Evolutionary conservation across 805 yeast species (phyloP).

Genomic region (Yarrowia hollandica): DNA sequence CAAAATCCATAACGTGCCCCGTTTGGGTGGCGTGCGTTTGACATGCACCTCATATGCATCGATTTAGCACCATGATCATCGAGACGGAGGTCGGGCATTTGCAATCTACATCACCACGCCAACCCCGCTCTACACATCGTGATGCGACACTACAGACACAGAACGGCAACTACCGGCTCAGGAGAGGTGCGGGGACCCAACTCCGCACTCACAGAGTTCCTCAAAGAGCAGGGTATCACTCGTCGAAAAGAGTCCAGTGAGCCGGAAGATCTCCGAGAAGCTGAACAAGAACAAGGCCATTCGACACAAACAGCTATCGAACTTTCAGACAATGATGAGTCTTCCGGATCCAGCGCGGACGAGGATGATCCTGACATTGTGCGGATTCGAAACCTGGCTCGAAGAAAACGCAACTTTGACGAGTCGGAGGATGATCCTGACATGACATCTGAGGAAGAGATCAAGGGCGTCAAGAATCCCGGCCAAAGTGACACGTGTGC

Average conservation of each 20-base stretch:
- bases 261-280: background rate
- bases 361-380: slow-evolving; percentile 22
- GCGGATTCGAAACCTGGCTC: slow-evolving; percentile 34
- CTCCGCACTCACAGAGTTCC: slow-evolving; percentile 86
- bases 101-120: background rate
- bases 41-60: background rate
- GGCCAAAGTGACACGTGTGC: slow-evolving; percentile 44
- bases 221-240: slow-evolving; percentile 84
- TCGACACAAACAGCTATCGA: slow-evolving; percentile 1
- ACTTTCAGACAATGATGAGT: background rate
- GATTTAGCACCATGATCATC: background rate
- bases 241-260: slow-evolving; percentile 67
- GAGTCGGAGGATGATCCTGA: slow-evolving; percentile 36
- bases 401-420: slow-evolving; percentile 28
- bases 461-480: slow-evolving; percentile 33
- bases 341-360: background rate
- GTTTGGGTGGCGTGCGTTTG: background rate
- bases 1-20: background rate
- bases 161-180: background rate
- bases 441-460: slow-evolving; percentile 35
- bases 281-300: background rate
- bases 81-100: too few relatives aligned
- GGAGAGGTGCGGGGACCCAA: slow-evolving; percentile 49
- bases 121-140: too few relatives aligned
- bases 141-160: slow-evolving; percentile 23